Conservation (phyloP, 108 stramenopile species). For the Cyclotella cryptica region DNA sequence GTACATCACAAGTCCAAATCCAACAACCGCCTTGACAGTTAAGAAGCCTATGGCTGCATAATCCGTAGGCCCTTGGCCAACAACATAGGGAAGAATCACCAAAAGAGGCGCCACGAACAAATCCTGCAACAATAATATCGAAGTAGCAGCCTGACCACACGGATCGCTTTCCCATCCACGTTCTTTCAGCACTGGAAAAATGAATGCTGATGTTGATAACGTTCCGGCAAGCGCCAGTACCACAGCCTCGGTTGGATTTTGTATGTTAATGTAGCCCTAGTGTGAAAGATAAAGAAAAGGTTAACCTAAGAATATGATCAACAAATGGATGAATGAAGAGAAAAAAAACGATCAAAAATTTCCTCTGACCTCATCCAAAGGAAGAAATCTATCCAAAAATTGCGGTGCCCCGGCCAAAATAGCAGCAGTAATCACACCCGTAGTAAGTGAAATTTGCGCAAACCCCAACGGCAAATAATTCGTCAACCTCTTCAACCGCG, state of each 20-base stretch:
- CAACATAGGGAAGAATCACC: conserved; percentile 70
- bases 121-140: conserved; percentile 76
- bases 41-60: conserved; percentile 66
- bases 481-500: conserved; percentile 56
- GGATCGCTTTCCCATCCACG: conserved; percentile 69
- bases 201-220: conserved; percentile 76
- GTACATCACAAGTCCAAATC: conserved; percentile 68
- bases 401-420: conserved; percentile 49
- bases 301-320: background rate
- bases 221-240: conserved; percentile 66
- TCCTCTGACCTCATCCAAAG: conserved; percentile 32
- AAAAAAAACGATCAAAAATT: too few relatives aligned
- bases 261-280: conserved; percentile 57
- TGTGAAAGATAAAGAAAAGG: background rate
- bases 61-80: conserved; percentile 62
- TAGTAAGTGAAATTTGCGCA: conserved; percentile 68
- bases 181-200: conserved; percentile 77
- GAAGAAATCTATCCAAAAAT: conserved; percentile 45
- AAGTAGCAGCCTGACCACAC: conserved; percentile 66
- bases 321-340: background rate
- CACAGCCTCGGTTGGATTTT: conserved; percentile 65
- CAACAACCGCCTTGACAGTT: conserved; percentile 71
- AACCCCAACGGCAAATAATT: conserved; percentile 64
- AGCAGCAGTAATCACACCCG: conserved; percentile 58
- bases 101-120: conserved; percentile 78